Base-by-base conservation (phyloP, 768 basidiomycete species). In the Auriscalpium microsporum region DNA sequence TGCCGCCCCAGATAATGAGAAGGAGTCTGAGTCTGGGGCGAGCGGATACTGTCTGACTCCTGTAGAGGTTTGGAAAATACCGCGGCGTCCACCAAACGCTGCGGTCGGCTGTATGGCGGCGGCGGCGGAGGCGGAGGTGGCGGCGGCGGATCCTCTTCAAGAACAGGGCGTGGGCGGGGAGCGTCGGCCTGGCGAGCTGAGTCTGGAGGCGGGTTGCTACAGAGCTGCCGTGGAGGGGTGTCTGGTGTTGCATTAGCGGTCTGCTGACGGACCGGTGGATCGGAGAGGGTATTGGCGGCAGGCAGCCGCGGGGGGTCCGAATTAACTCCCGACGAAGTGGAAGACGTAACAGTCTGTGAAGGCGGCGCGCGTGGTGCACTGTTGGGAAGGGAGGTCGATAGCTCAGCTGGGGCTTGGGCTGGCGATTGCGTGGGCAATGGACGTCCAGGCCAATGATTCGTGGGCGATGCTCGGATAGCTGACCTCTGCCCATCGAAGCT, bases 1-100 rank as follows among this genome's bases (percentile, higher is more conserved):
- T 57, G 63, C 34, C 58, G 58, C 45, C 58, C 47, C 19, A 35
- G 50, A 37, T 48, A 53, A 37, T 58, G 58, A n/a, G 64, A 62
- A 35, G 62, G 50, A 10, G 66, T 62, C n/a, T 69, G 72, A 21
- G 68, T 56, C 7, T 74, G 72, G 17, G 73, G 75, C 4, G 75
- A 77, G 7, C 71, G 73, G 47, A 63, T 58, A 35, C 65, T 65
- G 34, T 78, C 76, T 53, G 67, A 65, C 21, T 75, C 74, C 11
- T 70, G 60, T 52, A 61, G 33, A 1, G 60, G 60, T 52, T 61
- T 57, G 16, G 60, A 61, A 52, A 61, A 61, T n/a, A 61, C 60
- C 2, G 60, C 59, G 1, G 60, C 59, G 38, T 59, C 58, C 10
- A 61, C 55, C 14, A 48, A 52, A 49, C 60, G 54, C 44, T 28